These are phyloP conservation scores for Plasmodium gaboni DNA, from an alignment of 169 alveolate species.

Conservation along the genomic window DNA sequence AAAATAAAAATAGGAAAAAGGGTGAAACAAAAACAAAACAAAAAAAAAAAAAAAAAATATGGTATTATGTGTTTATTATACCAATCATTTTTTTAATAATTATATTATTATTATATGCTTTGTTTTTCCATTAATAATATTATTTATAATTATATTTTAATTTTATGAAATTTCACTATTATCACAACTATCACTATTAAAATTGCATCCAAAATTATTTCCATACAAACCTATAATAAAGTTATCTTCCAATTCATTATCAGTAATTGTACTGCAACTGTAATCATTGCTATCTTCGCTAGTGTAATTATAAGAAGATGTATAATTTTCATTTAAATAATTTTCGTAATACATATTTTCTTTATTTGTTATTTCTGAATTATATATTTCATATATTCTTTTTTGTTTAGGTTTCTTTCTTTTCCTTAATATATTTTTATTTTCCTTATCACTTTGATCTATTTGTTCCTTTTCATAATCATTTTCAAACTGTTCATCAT, in stretches of 20 bases:
- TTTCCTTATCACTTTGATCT: conserved; percentile 10
- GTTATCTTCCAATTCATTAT: conserved; percentile 29
- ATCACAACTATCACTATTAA: conserved; percentile 34
- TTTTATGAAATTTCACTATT: conserved; percentile 23
- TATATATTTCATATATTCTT: conserved; percentile 66
- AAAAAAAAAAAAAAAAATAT: neutral
- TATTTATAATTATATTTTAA: too few species aligned
- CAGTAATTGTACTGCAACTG: conserved; percentile 25
- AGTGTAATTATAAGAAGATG: conserved; percentile 52
- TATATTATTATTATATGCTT: too few species aligned
- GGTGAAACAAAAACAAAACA: too few species aligned
- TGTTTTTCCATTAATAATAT: neutral
- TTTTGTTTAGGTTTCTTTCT: conserved; percentile 27
- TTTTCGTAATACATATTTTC: conserved; percentile 58
- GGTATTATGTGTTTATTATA: neutral
- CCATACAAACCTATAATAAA: conserved; percentile 19
- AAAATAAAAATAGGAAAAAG: too few species aligned
- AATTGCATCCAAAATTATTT: conserved; percentile 20
- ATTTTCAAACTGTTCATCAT: conserved; percentile 28
- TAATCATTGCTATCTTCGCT: conserved; percentile 37
- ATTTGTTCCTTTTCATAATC: conserved; percentile 4
- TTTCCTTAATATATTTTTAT: conserved; percentile 7
- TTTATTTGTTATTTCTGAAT: conserved; percentile 52
- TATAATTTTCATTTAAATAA: conserved; percentile 63
- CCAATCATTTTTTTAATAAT: too few species aligned